Evolutionary conservation across 257 asterid species (phyloP), one percentile per base, ranked within the genome.

Genomic region (Thymus mandschuricus): DNA sequence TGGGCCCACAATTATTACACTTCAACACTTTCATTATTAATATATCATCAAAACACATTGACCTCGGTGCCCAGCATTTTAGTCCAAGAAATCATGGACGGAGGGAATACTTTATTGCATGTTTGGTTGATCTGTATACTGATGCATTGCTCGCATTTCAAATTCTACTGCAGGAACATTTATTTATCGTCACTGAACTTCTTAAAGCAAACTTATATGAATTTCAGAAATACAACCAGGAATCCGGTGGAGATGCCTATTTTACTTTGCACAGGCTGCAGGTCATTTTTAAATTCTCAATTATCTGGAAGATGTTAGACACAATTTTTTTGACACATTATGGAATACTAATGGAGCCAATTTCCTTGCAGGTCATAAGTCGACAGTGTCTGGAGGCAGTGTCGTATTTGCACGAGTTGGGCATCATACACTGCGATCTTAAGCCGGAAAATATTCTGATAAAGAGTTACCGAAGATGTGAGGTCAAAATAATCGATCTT

Each of bases 401-500:
- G 11, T 73, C 68, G 50, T 94, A 81, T 73, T 79, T 94, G 73
- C 99, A 94, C 56, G 91, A 77, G 73, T 79, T 92, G 84, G 99
- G 97, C 66, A 86, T 94, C 74, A 82, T 94, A 41, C 99, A 94
- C 80, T 94, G 99, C 74, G 99, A 94, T 81, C 85, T 94, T 60
- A 94, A 94, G 90, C 99, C 98, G 21, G 99, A 94, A 70, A 94
- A 94, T 78, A 86, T 94, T 82, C 88, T 94, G 76, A 84, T 94
- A 69, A 91, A 89, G 82, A 92, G 99, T 76, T 91, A 88, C 45
- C 69, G 89, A 54, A 86, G 84, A 80, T 94, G 98, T 63, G 96
- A 94, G 82, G 84, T 94, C 70, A 94, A 94, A 81, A 78, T 94
- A 29, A 94, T 94, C 57, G 99, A 94, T 84, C 98, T 94, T 50